Conservation (phyloP, 352 stramenopile genomes). For the Phytopythium delawarense region DNA sequence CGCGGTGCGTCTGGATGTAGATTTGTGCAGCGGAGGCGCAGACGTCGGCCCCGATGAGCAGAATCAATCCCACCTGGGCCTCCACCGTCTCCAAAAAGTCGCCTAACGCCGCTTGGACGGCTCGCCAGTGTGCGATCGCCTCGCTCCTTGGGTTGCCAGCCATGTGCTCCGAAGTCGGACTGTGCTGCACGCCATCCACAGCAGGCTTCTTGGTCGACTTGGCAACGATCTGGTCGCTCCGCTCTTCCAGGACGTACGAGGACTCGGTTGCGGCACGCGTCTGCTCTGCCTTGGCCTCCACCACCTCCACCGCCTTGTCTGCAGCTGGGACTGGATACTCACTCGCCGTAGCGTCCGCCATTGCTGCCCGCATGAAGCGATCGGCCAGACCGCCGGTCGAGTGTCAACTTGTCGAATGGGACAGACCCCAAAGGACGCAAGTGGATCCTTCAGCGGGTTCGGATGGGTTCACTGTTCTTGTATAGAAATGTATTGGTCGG, state of each 20-base stretch:
- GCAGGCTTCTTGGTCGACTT: background rate
- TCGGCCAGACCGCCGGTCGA: background rate
- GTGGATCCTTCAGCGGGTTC: too few relatives aligned
- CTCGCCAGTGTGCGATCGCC: background rate
- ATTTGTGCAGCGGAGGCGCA: constrained; percentile 29
- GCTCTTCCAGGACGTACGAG: background rate
- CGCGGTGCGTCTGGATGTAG: constrained; percentile 28
- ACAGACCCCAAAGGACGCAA: too few relatives aligned
- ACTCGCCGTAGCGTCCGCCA: background rate
- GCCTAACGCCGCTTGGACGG: constrained; percentile 12
- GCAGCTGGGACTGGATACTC: too few relatives aligned
- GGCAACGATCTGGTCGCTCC: background rate
- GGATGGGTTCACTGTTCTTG: background rate
- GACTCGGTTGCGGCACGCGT: constrained; percentile 2
- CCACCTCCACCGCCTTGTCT: background rate
- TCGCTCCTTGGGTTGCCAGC: background rate
- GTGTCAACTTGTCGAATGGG: too few relatives aligned
- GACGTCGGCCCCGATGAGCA: constrained; percentile 51
- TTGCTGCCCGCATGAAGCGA: background rate
- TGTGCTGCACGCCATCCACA: background rate
- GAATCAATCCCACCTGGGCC: constrained; percentile 39
- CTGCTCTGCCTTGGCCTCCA: constrained; percentile 2
- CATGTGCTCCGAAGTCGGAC: background rate
- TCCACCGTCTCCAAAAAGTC: constrained; percentile 53
- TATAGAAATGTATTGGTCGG: background rate